Evolutionary conservation across 805 yeast genomes (phyloP).

Genomic region (Maudiozyma pseudohumilis): DNA sequence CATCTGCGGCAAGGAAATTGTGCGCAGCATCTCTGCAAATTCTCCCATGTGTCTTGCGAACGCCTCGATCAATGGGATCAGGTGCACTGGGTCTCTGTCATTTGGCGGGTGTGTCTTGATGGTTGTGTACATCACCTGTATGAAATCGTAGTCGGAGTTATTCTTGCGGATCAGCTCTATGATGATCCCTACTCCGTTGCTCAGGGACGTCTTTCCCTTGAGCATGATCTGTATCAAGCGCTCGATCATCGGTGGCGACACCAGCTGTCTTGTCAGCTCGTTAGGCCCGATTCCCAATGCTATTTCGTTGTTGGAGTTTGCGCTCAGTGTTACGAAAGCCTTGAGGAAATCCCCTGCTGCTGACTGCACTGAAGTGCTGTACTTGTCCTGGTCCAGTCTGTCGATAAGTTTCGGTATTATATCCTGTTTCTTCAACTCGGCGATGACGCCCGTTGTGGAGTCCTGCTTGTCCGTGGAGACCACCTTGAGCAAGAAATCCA

Average conservation of each 20-base stretch:
- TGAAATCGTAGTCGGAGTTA: conserved; percentile 87
- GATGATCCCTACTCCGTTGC: conserved; percentile 88
- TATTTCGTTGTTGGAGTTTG: conserved; percentile 78
- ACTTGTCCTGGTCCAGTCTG: conserved; percentile 47
- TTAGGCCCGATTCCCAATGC: conserved; percentile 93
- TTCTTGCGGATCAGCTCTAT: conserved; percentile 91
- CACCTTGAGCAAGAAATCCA: conserved; percentile 84
- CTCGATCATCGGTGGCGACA: conserved; percentile 57
- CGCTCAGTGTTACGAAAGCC: conserved; percentile 87
- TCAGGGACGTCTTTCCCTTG: conserved; percentile 72
- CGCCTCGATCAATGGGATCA: conserved; percentile 72
- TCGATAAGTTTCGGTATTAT: conserved; percentile 64
- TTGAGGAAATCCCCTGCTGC: conserved; percentile 92
- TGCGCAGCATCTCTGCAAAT: conserved; percentile 53
- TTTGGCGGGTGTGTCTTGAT: conserved; percentile 86
- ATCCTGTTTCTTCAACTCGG: conserved; percentile 59
- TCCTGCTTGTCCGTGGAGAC: conserved; percentile 91
- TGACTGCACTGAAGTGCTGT: conserved; percentile 64
- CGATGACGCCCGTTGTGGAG: conserved; percentile 77
- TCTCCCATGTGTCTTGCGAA: conserved; percentile 63
- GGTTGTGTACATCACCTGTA: conserved; percentile 73
- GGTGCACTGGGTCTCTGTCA: conserved; percentile 81
- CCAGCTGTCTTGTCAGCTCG: conserved; percentile 83
- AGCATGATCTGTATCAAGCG: conserved; percentile 70
- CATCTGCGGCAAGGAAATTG: conserved; percentile 24